These are phyloP conservation scores for Ophiocordyceps camponoti-saundersi DNA, from an alignment of 2,329 filamentous ascomycete genomes.

Conservation along the genomic window DNA sequence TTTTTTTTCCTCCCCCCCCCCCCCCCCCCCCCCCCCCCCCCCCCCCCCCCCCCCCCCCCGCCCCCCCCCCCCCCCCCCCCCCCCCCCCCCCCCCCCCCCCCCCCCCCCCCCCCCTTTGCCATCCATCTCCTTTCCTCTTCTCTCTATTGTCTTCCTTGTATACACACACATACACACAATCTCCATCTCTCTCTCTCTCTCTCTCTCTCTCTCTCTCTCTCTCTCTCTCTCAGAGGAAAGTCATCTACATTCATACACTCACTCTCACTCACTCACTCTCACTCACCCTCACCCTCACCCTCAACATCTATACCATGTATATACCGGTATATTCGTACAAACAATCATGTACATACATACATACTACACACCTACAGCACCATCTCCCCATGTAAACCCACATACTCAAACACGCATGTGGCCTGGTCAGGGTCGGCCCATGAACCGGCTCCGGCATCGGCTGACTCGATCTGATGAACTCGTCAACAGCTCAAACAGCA, in stretches of 20 bases:
- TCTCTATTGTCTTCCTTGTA: neutral
- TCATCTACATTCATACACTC: neutral
- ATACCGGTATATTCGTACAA: too few relatives aligned
- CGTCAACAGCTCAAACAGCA: neutral
- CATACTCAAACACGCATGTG: too few relatives aligned
- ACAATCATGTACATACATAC: neutral
- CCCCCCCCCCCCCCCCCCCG: too few relatives aligned
- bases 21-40: too few relatives aligned
- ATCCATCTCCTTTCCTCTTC: neutral
- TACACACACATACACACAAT: too few relatives aligned
- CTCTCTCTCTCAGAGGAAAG: neutral
- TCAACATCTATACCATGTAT: too few relatives aligned
- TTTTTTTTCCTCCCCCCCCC: too few relatives aligned
- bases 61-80: too few relatives aligned
- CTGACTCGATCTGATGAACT: neutral
- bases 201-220: neutral
- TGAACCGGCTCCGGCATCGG: neutral
- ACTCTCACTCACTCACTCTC: too few relatives aligned
- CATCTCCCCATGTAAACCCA: too few relatives aligned
- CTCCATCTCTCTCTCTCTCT: neutral
- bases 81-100: too few relatives aligned
- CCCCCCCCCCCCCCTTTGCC: neutral
- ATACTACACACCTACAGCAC: neutral
- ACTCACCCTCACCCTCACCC: too few relatives aligned
- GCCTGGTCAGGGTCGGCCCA: neutral